phyloP scores from a whole-genome alignment of 441 rosid species.

The Populus hybrid region DNA sequence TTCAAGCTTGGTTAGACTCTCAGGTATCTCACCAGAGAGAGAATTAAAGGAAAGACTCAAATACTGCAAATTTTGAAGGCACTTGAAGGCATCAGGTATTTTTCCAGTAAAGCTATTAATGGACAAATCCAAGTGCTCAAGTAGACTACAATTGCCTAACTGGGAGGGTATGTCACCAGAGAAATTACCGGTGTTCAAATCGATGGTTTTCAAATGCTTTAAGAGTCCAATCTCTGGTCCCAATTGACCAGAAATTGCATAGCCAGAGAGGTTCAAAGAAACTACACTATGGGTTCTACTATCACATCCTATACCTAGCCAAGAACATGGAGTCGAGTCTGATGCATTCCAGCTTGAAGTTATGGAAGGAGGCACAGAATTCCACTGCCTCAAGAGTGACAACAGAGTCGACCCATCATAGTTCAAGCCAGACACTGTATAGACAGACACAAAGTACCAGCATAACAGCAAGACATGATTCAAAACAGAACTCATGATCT shows the following conservation, averaged over 20 bases:
- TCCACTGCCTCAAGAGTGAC: conserved; percentile 49
- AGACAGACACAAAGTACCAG: background rate
- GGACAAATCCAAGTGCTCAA: conserved; percentile 50
- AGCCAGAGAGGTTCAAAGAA: conserved; percentile 38
- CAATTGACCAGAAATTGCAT: conserved; percentile 51
- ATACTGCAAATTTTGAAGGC: conserved; percentile 28
- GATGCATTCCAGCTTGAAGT: conserved; percentile 58
- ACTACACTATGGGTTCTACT: conserved; percentile 21
- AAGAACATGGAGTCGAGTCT: conserved; percentile 54
- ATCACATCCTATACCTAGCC: conserved; percentile 65
- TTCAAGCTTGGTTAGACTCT: conserved; percentile 47
- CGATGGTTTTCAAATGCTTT: conserved; percentile 37
- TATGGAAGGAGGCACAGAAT: conserved; percentile 37
- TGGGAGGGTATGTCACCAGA: conserved; percentile 46
- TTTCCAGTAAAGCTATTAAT: conserved; percentile 45
- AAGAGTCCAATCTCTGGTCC: conserved; percentile 55
- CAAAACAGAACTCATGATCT: too few species aligned
- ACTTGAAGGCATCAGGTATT: conserved; percentile 41
- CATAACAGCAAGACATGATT: background rate
- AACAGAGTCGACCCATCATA: conserved; percentile 47
- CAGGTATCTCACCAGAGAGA: conserved; percentile 53
- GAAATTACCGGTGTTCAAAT: conserved; percentile 45
- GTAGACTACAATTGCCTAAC: conserved; percentile 46
- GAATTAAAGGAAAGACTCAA: conserved; percentile 46
- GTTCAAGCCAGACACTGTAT: conserved; percentile 28